Conservation (phyloP, 768 basidiomycete genomes). For the Mycena capillaripes region DNA sequence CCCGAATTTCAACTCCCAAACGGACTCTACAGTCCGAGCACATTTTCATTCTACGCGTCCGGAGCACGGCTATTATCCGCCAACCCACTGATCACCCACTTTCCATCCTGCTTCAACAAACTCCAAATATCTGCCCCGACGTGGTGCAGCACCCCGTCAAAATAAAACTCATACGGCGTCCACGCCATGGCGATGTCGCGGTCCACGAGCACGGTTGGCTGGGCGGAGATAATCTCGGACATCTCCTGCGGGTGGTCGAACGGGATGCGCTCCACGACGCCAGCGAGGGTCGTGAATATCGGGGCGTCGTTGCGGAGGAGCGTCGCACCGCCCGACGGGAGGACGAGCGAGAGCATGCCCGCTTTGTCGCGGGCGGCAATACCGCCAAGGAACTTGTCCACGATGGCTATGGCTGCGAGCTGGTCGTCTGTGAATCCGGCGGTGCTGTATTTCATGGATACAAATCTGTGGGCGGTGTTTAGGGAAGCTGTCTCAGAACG, state of each 20-base stretch:
- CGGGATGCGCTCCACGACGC: conserved; percentile 35
- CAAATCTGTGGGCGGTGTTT: not conserved
- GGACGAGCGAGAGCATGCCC: conserved; percentile 28
- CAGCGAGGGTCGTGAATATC: conserved; percentile 26
- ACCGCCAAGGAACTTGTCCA: conserved; percentile 30
- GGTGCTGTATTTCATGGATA: conserved; percentile 21
- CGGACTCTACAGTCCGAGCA: no score
- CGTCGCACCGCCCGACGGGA: conserved; percentile 30
- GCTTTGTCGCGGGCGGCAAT: conserved; percentile 30
- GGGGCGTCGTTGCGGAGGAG: conserved; percentile 35
- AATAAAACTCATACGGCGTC: conserved; percentile 37
- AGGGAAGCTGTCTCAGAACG: not conserved
- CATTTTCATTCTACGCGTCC: not conserved
- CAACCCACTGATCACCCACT: conserved; percentile 31
- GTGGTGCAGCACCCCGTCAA: conserved; percentile 31
- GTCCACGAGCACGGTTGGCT: conserved; percentile 29
- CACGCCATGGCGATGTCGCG: conserved; percentile 36
- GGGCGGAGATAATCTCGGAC: conserved; percentile 26
- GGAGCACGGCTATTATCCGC: conserved; percentile 28
- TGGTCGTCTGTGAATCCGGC: conserved; percentile 29
- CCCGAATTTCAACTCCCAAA: no score
- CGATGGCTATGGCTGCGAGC: conserved; percentile 28
- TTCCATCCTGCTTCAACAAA: conserved; percentile 32
- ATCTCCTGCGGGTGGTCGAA: conserved; percentile 33
- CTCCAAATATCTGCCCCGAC: conserved; percentile 36